Evolutionary conservation across 2,329 filamentous ascomycete genomes (phyloP).

Genomic region (Anisogramma anomala): DNA sequence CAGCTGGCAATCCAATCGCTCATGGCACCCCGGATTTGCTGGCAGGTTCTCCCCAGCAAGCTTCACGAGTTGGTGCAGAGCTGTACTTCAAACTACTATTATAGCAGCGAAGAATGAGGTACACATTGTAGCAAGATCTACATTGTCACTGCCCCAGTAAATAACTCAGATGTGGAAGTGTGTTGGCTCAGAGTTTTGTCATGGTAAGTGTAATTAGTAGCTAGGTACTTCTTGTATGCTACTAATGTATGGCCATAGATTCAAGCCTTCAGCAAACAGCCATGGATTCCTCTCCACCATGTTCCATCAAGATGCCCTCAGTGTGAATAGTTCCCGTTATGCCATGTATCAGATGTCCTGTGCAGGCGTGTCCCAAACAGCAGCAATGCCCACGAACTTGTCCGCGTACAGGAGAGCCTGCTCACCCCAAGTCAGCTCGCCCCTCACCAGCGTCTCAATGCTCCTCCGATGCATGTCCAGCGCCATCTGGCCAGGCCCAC

Average conservation of each 20-base stretch:
- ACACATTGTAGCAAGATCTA: too few relatives aligned
- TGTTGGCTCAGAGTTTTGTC: too few relatives aligned
- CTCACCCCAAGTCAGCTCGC: conserved; percentile 11
- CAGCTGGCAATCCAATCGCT: too few relatives aligned
- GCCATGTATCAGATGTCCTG: not conserved
- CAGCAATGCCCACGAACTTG: not conserved
- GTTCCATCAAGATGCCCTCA: not conserved
- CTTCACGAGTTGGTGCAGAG: too few relatives aligned
- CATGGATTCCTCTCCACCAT: not conserved
- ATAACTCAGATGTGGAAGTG: conserved; percentile 11
- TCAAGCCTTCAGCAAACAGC: not conserved
- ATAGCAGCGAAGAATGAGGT: too few relatives aligned
- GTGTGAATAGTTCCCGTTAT: not conserved
- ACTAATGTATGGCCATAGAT: not conserved
- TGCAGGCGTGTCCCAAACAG: not conserved
- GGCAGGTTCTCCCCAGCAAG: too few relatives aligned
- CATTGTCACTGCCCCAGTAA: too few relatives aligned
- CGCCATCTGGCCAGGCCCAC: conserved; percentile 20
- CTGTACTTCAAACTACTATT: too few relatives aligned
- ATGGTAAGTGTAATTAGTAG: too few relatives aligned
- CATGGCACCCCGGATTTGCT: too few relatives aligned
- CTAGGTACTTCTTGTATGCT: not conserved
- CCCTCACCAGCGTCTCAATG: conserved; percentile 15
- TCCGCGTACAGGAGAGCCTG: not conserved
- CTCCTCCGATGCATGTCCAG: conserved; percentile 22